Percentiles rank a stretch among this genome's conserved stretches.
phyloP scores from a whole-genome alignment of 31 red algal species.

The Asparagopsis taxiformis region DNA sequence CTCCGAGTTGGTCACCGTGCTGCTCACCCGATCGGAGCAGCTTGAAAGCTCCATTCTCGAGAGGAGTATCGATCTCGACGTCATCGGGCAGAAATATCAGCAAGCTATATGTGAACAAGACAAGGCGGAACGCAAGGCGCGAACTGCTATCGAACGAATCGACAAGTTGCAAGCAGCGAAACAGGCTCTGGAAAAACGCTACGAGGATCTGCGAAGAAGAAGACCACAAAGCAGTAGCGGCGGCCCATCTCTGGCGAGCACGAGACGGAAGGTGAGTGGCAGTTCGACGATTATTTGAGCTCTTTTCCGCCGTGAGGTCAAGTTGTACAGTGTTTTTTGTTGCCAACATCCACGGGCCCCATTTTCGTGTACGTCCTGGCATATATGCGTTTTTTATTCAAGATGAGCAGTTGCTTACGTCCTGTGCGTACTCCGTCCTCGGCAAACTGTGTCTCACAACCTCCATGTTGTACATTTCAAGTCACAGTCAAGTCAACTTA shows the following conservation, averaged over 20 bases:
- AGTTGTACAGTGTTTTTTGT: too few species aligned
- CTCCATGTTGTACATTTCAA: too few species aligned
- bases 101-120: conserved; percentile 65
- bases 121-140: conserved; percentile 52
- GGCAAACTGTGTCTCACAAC: too few species aligned
- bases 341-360: too few species aligned
- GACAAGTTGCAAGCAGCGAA: conserved; percentile 58
- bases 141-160: conserved; percentile 37
- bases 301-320: too few species aligned
- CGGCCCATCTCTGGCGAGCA: conserved; percentile 21
- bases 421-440: too few species aligned
- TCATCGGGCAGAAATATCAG: conserved; percentile 66
- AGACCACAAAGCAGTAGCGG: conserved; percentile 32
- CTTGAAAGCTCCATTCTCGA: conserved; percentile 57
- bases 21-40: conserved; percentile 47
- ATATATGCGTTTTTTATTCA: too few species aligned
- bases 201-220: conserved; percentile 47
- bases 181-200: conserved; percentile 37
- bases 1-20: conserved; percentile 29
- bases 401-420: too few species aligned
- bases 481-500: too few species aligned
- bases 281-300: conserved; percentile 68
- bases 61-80: conserved; percentile 70
- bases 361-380: too few species aligned
- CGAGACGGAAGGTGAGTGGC: conserved; percentile 65